Evolutionary conservation across 2,329 filamentous ascomycete species (phyloP).

Genomic region (Fusarium sterilihyphosum): DNA sequence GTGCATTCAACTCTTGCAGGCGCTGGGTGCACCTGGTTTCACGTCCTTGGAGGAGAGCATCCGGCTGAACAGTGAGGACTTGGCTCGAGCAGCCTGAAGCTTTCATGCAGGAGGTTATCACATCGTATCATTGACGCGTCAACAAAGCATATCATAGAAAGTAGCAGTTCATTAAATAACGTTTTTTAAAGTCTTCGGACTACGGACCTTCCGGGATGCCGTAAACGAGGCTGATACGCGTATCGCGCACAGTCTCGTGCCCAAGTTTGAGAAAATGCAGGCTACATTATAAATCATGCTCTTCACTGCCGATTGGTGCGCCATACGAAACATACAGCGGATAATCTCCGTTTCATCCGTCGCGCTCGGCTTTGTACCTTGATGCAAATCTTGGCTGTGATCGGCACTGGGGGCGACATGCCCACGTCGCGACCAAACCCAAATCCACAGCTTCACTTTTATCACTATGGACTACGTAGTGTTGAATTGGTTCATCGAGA

Average conservation of each 20-base stretch:
- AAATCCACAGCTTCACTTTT: background rate
- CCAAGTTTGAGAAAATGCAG: background rate
- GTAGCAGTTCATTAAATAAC: too few relatives aligned
- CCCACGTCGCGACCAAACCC: background rate
- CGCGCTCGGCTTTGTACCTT: background rate
- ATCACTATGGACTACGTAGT: too few relatives aligned
- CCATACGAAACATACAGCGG: background rate
- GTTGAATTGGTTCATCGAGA: accelerated
- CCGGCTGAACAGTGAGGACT: background rate
- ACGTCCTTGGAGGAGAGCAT: background rate
- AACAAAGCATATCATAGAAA: background rate
- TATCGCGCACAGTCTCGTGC: background rate
- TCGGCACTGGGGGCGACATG: background rate
- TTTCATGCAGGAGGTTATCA: background rate
- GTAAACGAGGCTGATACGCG: background rate
- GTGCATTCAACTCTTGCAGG: background rate
- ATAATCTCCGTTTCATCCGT: background rate
- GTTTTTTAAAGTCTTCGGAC: background rate
- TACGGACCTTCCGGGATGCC: background rate
- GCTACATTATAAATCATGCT: background rate
- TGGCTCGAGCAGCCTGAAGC: background rate
- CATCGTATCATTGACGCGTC: background rate
- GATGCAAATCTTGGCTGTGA: background rate
- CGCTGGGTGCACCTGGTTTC: background rate
- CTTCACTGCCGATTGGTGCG: background rate